Evolutionary conservation across 176 grass and related monocot genomes (phyloP), one percentile per base, ranked within the genome.

Genomic region (Aechmea fasciata): DNA sequence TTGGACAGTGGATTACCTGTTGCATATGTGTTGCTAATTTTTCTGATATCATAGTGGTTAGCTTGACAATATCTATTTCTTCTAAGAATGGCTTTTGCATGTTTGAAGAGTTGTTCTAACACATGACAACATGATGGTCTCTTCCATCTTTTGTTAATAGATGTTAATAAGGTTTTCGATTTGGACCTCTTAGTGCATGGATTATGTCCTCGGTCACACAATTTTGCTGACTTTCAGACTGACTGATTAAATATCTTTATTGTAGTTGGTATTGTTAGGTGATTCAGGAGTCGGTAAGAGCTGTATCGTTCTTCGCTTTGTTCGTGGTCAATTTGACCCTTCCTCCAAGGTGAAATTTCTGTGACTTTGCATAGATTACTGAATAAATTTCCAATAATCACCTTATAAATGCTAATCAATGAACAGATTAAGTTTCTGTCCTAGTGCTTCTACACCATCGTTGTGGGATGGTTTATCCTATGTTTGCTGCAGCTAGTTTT

Each of bases 301-400:
- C 47, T 97, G 93, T 61, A 97, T 97, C n/a, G 93, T 97, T 78
- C 89, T 92, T 74, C 89, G 89, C 3, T 92, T 92, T 90, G 93
- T 97, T 72, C 88, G 89, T 71, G 93, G 89, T 69, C 93, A 92
- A 69, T 97, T 97, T 12, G 89, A 97, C 81, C 86, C 93, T 11
- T 92, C 86, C 20, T 97, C 93, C 25, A 92, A 92, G 89, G 93
- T 97, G 65, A 84, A 83, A 79, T 3, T 77, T 71, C 67, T 48
- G 52, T 78, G 47, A 18, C 11, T 50, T 48, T 55, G 63, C 68
- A 23, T 8, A 14, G 33, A 11, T 2, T 11, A 47, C 29, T 68
- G 80, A 83, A n/a, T 65, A 15, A 52, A 64, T 55, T 77, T 59
- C 50, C 33, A 41, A 41, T 41, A 41, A 41, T 41, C 33, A 41